These are phyloP conservation scores for Spencermartinsiella europaea DNA, from an alignment of 805 yeast species.

Conservation along the genomic window DNA sequence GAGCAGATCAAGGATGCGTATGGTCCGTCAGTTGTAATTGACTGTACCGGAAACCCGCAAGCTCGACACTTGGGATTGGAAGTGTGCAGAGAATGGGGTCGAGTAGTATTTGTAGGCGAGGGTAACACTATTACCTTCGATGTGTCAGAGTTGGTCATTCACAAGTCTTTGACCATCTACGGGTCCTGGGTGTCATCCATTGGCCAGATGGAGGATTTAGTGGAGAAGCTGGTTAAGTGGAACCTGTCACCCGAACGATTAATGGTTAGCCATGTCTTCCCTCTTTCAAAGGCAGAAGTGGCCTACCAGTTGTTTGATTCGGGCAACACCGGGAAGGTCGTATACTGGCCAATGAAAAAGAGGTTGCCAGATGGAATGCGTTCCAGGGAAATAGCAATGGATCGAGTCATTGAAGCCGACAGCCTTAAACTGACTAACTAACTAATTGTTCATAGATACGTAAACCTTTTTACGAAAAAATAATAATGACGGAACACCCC, in stretches of 20 bases:
- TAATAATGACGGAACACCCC: too few species aligned
- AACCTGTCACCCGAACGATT: slow-evolving; percentile 11
- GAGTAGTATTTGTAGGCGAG: slow-evolving; percentile 15
- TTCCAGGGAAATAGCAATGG: too few species aligned
- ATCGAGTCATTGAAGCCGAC: too few species aligned
- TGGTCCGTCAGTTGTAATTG: slow-evolving; percentile 15
- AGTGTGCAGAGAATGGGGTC: slow-evolving; percentile 16
- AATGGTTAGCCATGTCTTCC: slow-evolving; percentile 14
- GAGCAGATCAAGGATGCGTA: slow-evolving; percentile 8
- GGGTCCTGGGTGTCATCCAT: slow-evolving; percentile 17
- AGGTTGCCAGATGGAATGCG: neutral
- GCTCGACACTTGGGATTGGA: slow-evolving; percentile 12
- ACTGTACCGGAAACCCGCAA: slow-evolving; percentile 11
- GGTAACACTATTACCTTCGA: slow-evolving; percentile 13
- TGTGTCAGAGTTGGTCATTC: slow-evolving; percentile 14
- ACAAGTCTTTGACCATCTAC: slow-evolving; percentile 12
- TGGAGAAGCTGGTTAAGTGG: slow-evolving; percentile 16
- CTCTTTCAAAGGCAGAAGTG: slow-evolving; percentile 8
- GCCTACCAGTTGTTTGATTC: slow-evolving; percentile 12
- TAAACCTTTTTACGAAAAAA: too few species aligned
- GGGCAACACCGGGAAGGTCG: slow-evolving; percentile 15
- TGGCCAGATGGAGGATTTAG: slow-evolving; percentile 15
- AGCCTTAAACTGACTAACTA: too few species aligned
- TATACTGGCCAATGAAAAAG: slow-evolving; percentile 5
- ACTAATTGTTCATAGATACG: too few species aligned